A percentile compares a stretch with the other conserved stretches of the same genome.
Evolutionary conservation across 2,329 filamentous ascomycete species (phyloP).

Genomic region (Macrophomina pseudophaseolina): DNA sequence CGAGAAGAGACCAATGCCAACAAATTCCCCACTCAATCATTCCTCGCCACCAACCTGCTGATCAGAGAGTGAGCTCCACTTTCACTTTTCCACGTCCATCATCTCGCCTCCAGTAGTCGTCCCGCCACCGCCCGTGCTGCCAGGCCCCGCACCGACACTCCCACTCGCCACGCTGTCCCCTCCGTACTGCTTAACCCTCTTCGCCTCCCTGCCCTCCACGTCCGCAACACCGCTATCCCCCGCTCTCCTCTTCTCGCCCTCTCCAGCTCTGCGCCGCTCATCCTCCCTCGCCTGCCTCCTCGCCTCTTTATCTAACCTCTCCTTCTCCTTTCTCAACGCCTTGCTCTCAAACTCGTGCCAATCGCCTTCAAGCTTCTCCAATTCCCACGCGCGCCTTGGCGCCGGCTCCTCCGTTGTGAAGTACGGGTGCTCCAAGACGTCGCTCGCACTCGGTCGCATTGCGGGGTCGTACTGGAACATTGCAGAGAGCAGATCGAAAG

Average conservation of each 20-base stretch:
- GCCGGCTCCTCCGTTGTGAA: slow-evolving; percentile 82
- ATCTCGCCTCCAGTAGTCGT: neutral
- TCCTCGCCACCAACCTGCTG: neutral
- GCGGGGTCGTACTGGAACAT: slow-evolving; percentile 92
- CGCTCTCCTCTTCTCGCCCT: slow-evolving; percentile 41
- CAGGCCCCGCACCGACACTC: neutral
- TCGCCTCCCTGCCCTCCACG: slow-evolving; percentile 38
- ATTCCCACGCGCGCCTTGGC: slow-evolving; percentile 78
- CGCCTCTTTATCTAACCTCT: slow-evolving; percentile 66
- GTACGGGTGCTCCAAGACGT: slow-evolving; percentile 86
- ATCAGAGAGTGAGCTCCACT: neutral
- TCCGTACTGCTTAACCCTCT: slow-evolving; percentile 34
- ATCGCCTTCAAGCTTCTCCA: slow-evolving; percentile 83
- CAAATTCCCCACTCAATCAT: too few species aligned
- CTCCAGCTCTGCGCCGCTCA: slow-evolving; percentile 23
- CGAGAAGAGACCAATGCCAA: neutral
- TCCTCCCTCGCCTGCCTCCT: slow-evolving; percentile 40
- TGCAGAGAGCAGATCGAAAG: slow-evolving; percentile 77
- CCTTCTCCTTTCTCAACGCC: slow-evolving; percentile 86
- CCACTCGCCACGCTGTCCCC: slow-evolving; percentile 15
- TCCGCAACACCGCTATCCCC: slow-evolving; percentile 34
- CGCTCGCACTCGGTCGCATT: slow-evolving; percentile 79
- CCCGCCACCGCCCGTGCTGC: neutral
- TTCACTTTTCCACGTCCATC: slow-evolving; percentile 12
- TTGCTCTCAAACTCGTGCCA: slow-evolving; percentile 99